Evolutionary conservation across 129 eudicot species (phyloP).

Genomic region (Smallanthus sonchifolius): DNA sequence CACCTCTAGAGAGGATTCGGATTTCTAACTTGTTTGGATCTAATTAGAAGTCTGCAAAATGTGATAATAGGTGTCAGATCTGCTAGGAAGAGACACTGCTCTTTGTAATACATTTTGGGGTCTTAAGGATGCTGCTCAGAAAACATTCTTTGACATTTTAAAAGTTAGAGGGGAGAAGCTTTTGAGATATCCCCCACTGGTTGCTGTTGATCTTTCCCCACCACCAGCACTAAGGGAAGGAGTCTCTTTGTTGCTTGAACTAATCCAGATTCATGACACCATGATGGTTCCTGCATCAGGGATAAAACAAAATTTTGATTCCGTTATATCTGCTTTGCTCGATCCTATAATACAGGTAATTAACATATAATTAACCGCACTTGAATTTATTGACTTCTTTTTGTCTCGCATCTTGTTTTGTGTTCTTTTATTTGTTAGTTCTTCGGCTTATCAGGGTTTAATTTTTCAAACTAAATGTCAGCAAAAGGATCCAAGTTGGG

Average conservation of each 20-base stretch:
- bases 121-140: constrained; percentile 92
- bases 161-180: constrained; percentile 95
- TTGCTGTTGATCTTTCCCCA: constrained; percentile 93
- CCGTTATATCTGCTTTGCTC: constrained; percentile 89
- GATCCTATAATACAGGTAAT: constrained; percentile 92
- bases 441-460: neutral
- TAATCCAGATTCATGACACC: constrained; percentile 73
- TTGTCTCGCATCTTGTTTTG: neutral
- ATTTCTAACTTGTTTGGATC: neutral
- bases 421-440: neutral
- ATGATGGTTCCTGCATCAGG: constrained; percentile 94
- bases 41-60: neutral
- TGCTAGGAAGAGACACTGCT: constrained; percentile 89
- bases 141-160: constrained; percentile 84
- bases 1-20: neutral
- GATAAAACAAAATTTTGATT: constrained; percentile 65
- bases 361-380: neutral
- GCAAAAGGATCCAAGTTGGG: neutral
- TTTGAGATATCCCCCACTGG: constrained; percentile 79
- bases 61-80: constrained; percentile 72
- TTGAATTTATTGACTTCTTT: neutral
- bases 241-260: constrained; percentile 67
- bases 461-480: neutral
- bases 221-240: constrained; percentile 94
- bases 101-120: constrained; percentile 86